Evolutionary conservation across 2,329 filamentous ascomycete genomes (phyloP).

Genomic region (Pseudogymnoascus sp.): DNA sequence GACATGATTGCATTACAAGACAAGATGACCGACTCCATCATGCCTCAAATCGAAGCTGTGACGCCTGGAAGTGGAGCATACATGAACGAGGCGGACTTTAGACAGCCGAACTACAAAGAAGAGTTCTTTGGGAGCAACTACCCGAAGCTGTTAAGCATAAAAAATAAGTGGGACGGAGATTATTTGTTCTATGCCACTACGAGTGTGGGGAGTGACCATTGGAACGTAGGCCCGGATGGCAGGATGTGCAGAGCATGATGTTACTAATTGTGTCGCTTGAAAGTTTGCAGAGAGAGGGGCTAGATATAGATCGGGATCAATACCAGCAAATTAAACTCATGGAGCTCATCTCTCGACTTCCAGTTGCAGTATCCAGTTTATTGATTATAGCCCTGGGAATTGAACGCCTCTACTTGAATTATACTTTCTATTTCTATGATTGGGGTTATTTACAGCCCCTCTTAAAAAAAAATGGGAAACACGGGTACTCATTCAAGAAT

Average conservation of each 20-base stretch:
- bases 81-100: conserved; percentile 44
- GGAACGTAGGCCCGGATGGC: conserved; percentile 34
- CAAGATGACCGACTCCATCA: conserved; percentile 26
- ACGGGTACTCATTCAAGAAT: background rate
- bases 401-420: background rate
- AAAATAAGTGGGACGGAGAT: conserved; percentile 41
- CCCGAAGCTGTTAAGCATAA: conserved; percentile 33
- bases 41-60: conserved; percentile 29
- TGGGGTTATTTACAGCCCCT: background rate
- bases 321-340: background rate
- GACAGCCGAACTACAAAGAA: conserved; percentile 34
- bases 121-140: conserved; percentile 42
- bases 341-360: background rate
- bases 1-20: conserved; percentile 25
- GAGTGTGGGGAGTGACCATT: conserved; percentile 46
- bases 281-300: background rate
- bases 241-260: conserved; percentile 31
- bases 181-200: conserved; percentile 39
- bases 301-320: background rate
- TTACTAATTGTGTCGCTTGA: background rate
- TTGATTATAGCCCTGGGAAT: background rate
- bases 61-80: conserved; percentile 38
- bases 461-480: background rate
- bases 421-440: background rate
- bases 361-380: background rate